These are phyloP conservation scores for Rhizopus sp. DNA, from an alignment of 371 early-diverging fungal species.

Conservation along the genomic window DNA sequence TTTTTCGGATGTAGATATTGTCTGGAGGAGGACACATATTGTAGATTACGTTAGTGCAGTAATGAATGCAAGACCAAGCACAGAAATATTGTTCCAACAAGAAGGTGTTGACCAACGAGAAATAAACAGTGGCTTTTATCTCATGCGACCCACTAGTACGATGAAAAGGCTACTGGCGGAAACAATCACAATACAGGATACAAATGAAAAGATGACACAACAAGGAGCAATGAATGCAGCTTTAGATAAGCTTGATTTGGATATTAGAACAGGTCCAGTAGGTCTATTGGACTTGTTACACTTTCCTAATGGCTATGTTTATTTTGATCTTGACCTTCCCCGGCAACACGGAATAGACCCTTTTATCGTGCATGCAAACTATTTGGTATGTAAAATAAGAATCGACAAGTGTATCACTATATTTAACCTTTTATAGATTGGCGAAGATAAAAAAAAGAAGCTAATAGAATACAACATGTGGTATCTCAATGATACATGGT, in stretches of 20 bases:
- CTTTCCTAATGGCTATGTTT: constrained; percentile 46
- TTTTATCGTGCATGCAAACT: constrained; percentile 46
- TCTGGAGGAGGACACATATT: constrained; percentile 39
- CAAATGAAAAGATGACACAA: constrained; percentile 31
- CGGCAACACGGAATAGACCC: constrained; percentile 35
- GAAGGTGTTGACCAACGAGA: constrained; percentile 35
- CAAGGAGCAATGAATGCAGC: constrained; percentile 47
- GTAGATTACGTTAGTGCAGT: constrained; percentile 32
- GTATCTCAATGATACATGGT: constrained; percentile 47
- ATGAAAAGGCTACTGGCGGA: constrained; percentile 41
- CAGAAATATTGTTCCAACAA: constrained; percentile 44
- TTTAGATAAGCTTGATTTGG: constrained; percentile 28
- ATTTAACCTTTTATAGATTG: constrained; percentile 22
- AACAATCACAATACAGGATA: constrained; percentile 40
- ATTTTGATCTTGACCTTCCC: constrained; percentile 34
- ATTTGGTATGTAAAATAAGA: constrained; percentile 23
- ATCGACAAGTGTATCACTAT: too few species aligned
- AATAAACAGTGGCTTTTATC: constrained; percentile 42
- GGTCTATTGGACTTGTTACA: constrained; percentile 39
- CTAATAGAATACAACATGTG: constrained; percentile 29
- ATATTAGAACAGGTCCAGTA: constrained; percentile 32
- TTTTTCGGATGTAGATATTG: constrained; percentile 46
- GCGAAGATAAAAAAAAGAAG: constrained; percentile 53
- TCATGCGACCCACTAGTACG: constrained; percentile 36
- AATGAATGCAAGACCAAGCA: constrained; percentile 34